Evolutionary conservation across 768 basidiomycete genomes (phyloP).

Genomic region (Clavaria fumosa): DNA sequence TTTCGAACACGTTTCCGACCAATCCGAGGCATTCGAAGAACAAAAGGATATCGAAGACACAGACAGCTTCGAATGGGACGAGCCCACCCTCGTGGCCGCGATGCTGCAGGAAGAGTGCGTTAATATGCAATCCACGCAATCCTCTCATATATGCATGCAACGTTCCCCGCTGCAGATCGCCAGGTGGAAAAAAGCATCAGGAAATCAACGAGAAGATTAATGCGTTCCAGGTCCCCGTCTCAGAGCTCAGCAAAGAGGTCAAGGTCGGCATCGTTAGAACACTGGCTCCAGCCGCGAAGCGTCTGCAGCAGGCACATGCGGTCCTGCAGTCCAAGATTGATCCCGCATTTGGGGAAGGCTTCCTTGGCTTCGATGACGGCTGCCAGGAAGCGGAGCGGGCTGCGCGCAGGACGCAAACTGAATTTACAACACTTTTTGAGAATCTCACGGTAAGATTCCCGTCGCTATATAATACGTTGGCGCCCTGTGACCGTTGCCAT

Average conservation of each 20-base stretch:
- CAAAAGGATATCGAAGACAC: constrained; percentile 9
- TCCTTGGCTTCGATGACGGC: constrained; percentile 38
- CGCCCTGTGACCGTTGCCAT: too few relatives aligned
- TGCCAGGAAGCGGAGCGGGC: constrained; percentile 37
- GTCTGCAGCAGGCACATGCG: constrained; percentile 27
- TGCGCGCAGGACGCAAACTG: constrained; percentile 28
- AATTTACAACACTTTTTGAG: constrained; percentile 28
- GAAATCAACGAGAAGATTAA: constrained; percentile 23
- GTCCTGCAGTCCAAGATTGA: constrained; percentile 26
- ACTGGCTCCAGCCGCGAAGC: constrained; percentile 33
- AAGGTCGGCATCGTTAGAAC: constrained; percentile 27
- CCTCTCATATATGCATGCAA: not conserved
- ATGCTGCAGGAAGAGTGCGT: constrained; percentile 30
- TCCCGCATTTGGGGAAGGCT: constrained; percentile 23
- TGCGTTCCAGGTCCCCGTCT: constrained; percentile 28
- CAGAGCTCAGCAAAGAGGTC: constrained; percentile 21
- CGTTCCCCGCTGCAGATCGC: not conserved
- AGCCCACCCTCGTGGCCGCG: constrained; percentile 34
- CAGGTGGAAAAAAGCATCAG: constrained; percentile 17
- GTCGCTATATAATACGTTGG: not conserved
- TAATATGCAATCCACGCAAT: not conserved
- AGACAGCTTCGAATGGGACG: constrained; percentile 31
- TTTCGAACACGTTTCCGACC: too few relatives aligned
- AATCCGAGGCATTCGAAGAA: too few relatives aligned
- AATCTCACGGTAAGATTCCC: constrained; percentile 8